These are phyloP conservation scores for Plasmopara muralis DNA, from an alignment of 352 stramenopile species.

Conservation along the genomic window DNA sequence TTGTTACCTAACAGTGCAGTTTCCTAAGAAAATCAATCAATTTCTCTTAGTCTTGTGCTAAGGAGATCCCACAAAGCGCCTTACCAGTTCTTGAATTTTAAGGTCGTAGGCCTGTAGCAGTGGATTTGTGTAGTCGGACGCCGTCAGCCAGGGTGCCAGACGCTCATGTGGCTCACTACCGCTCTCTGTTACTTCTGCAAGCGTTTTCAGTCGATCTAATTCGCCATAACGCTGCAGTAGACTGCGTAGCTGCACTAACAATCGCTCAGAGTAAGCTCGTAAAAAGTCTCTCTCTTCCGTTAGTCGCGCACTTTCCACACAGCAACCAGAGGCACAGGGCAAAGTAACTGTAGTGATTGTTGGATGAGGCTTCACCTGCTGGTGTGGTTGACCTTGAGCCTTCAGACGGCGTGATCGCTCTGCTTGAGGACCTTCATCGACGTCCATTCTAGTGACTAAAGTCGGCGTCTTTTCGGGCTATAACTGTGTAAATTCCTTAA, in stretches of 20 bases:
- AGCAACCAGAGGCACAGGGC: slow-evolving; percentile 19
- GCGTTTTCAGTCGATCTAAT: slow-evolving; percentile 56
- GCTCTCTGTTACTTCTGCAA: slow-evolving; percentile 30
- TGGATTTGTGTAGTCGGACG: slow-evolving; percentile 65
- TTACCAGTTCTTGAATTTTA: slow-evolving; percentile 71
- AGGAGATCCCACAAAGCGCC: neutral
- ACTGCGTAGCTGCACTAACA: slow-evolving; percentile 51
- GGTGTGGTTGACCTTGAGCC: slow-evolving; percentile 12
- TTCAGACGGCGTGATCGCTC: slow-evolving; percentile 30
- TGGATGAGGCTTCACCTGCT: neutral
- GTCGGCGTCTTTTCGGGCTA: slow-evolving; percentile 10
- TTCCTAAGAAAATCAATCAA: slow-evolving; percentile 27
- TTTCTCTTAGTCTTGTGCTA: neutral
- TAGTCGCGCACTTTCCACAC: slow-evolving; percentile 38
- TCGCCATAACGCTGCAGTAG: slow-evolving; percentile 65
- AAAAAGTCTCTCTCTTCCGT: slow-evolving; percentile 63
- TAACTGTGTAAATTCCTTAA: slow-evolving; percentile 4
- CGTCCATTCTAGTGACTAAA: slow-evolving; percentile 15
- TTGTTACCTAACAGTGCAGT: slow-evolving; percentile 42
- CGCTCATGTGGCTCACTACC: slow-evolving; percentile 7
- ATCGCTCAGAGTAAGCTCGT: slow-evolving; percentile 52
- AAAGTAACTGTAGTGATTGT: neutral
- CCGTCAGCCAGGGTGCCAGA: slow-evolving; percentile 56
- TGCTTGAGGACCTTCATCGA: slow-evolving; percentile 23
- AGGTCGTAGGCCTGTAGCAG: slow-evolving; percentile 71